Evolutionary conservation across 1,284 basidiomycete species (phyloP), one percentile per base, ranked within the genome.

Genomic region (Fomitopsis palustris): DNA sequence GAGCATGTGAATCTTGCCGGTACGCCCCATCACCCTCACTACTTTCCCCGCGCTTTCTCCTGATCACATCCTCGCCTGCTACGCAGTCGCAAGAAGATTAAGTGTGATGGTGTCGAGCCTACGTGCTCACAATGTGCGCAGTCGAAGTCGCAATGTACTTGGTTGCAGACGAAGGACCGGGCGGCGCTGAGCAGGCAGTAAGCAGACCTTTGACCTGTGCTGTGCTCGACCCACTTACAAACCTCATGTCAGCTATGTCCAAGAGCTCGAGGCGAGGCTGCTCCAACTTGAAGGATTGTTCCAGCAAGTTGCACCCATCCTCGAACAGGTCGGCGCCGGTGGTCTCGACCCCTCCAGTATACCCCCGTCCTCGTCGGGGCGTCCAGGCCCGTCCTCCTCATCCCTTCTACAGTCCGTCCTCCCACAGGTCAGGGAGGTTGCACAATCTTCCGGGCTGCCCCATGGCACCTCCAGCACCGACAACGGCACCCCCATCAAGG

Each of bases 1-100:
- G 90, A 63, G 88, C 91, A 70, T 93, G 91, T 75, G 92, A 93
- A 77, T 86, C 85, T 69, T 93, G 91, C 78, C 85, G 91, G 90
- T 88, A 61, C 56, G 84, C 61, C 64, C 25, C 31, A 47, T 57
- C 42, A 27, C 14, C 55, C 38, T 43, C 17, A 27, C 43, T 41
- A 27, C 33, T 60, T 23, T 31, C 58, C 29, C 41, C 52, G 49
- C 21, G 51, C 19, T 45, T 39, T 53, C 42, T 56, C 41, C 47
- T 51, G 54, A 56, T 45, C 52, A 27, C 56, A 49, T 31, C n/a
- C 57, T 62, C 59, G 53, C 10, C 35, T 14, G 10, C 35, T 37
- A 61, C 45, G 12, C 70, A 92, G 90, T 63, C 84, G 90, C 62
- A 93, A 93, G 82, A 93, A 93, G 81, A 92, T 93, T 71, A 93